Evolutionary conservation across 2,329 filamentous ascomycete species (phyloP).

Genomic region (Phoma sp.): DNA sequence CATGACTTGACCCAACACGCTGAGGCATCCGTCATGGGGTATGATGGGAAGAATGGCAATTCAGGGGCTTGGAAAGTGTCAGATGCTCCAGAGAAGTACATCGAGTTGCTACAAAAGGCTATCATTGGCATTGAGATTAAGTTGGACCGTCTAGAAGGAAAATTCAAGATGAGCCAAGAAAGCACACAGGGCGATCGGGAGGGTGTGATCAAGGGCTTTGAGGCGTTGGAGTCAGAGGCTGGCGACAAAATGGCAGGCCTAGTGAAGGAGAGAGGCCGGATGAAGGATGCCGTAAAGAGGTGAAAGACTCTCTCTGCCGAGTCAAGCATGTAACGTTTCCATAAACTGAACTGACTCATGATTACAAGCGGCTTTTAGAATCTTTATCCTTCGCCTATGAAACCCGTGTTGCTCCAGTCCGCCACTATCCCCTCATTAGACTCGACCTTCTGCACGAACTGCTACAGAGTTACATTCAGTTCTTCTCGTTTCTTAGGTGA

Average conservation of each 20-base stretch:
- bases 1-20: conserved; percentile 59
- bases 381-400: too few relatives aligned
- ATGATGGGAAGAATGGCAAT: conserved; percentile 47
- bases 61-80: conserved; percentile 61
- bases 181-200: conserved; percentile 33
- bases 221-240: conserved; percentile 50
- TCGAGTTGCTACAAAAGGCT: conserved; percentile 50
- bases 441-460: too few relatives aligned
- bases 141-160: conserved; percentile 32
- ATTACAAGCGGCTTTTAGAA: too few relatives aligned
- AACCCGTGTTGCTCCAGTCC: too few relatives aligned
- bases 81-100: conserved; percentile 64
- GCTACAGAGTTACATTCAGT: too few relatives aligned
- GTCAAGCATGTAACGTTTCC: too few relatives aligned
- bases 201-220: conserved; percentile 67
- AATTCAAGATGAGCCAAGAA: conserved; percentile 42
- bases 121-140: conserved; percentile 38
- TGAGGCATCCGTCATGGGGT: conserved; percentile 66
- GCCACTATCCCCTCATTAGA: too few relatives aligned
- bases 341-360: too few relatives aligned
- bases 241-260: conserved; percentile 37
- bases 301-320: not conserved
- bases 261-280: conserved; percentile 40
- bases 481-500: too few relatives aligned
- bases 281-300: not conserved